phyloP scores from a whole-genome alignment of 2,329 filamentous ascomycete species.

The Stemphylium beticola region DNA sequence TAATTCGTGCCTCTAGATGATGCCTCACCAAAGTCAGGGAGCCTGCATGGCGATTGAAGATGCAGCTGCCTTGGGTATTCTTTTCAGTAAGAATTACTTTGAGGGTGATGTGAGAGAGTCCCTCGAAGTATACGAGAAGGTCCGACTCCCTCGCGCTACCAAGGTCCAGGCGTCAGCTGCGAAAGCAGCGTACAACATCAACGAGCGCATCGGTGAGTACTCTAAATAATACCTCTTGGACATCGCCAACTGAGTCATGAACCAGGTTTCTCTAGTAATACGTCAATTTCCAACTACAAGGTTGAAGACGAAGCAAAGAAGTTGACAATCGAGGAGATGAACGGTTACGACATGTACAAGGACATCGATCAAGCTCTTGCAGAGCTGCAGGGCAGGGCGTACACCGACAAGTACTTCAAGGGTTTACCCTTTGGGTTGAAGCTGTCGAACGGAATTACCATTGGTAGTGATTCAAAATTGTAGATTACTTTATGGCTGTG shows the following conservation, averaged over 20 bases:
- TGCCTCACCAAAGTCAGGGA: conserved; percentile 73
- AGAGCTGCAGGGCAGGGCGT: no score
- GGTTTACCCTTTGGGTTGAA: no score
- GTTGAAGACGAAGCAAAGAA: conserved; percentile 67
- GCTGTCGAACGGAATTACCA: no score
- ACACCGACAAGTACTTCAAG: no score
- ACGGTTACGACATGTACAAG: conserved; percentile 47
- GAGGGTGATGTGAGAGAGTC: conserved; percentile 41
- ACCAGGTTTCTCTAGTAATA: conserved; percentile 67
- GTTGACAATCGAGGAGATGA: conserved; percentile 74
- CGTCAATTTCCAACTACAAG: conserved; percentile 62
- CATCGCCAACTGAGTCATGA: no score
- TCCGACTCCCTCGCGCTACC: conserved; percentile 47
- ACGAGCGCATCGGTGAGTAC: conserved; percentile 41
- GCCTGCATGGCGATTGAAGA: conserved; percentile 74
- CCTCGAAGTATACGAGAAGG: conserved; percentile 44
- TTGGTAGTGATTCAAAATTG: no score
- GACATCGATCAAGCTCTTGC: background rate
- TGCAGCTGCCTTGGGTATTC: conserved; percentile 66
- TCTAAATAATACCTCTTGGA: no score
- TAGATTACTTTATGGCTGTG: no score
- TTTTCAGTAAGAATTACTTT: conserved; percentile 61
- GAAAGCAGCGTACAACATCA: conserved; percentile 48
- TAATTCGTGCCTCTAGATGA: conserved; percentile 55
- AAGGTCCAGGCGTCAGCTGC: conserved; percentile 49